Base-by-base conservation (phyloP, 192 early-diverging fungal species). In the Mortierella hygrophila region DNA sequence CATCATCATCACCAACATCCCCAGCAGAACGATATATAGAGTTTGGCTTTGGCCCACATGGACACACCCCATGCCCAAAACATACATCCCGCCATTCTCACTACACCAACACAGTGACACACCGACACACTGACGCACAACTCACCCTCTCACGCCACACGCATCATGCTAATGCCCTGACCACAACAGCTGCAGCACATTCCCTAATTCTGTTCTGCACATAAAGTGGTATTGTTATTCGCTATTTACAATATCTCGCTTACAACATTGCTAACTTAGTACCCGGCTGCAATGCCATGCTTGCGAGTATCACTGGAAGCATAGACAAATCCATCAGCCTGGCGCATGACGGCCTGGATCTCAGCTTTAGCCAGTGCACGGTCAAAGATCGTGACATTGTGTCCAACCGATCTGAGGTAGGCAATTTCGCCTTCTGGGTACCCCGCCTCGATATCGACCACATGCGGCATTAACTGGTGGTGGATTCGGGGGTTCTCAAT, bases 381-480 rank as follows among this genome's bases (percentile, higher is more conserved):
- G 40, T 88, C 79, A 52, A 84, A 84, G 38, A 83, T 35, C 13
- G 81, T 83, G 41, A 86, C 79, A 78, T 77, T 86, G n/a, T 86
- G 84, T 20, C 84, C 84, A 6, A 71, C 26, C 10, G 40, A 46
- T 21, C 38, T 38, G 49, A 86, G 65, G 73, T 78, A 86, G 52
- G 57, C 23, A 23, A 81, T 72, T n/a, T 80, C 78, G 0, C n/a
- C 11, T 2, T 6, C 44, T 4, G 84, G 63, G 65, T 77, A 86
- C 20, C 76, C 84, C 2, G 21, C 75, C 52, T 86, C 84, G 63
- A 86, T 81, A 76, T 71, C 76, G 1, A 89, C 79, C 32, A 73
- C 72, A 75, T 98, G 90, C 3, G 98, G 98, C 74, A 98, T 82
- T 71, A 99, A 91, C 88, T 98, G 97, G 89, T 98, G 96, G 88